phyloP scores from a whole-genome alignment of 768 basidiomycete species.

The Tulasnella sp. region DNA sequence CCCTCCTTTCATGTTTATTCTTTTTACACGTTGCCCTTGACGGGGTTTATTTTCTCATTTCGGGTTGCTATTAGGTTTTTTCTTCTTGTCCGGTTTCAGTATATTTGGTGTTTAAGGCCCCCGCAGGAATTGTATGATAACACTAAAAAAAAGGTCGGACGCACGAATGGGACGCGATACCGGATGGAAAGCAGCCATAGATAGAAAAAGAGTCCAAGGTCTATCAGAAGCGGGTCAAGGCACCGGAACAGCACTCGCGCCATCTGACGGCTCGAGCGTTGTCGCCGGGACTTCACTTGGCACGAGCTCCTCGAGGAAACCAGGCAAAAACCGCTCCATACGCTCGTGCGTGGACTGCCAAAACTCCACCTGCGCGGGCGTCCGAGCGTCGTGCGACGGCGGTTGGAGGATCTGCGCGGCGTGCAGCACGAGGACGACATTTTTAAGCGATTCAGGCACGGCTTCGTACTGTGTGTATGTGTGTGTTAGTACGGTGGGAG shows the following conservation, averaged over 20 bases:
- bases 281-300: too few relatives aligned
- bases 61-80: too few relatives aligned
- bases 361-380: constrained; percentile 40
- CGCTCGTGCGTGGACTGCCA: constrained; percentile 81
- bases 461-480: constrained; percentile 68
- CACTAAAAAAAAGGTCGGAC: too few relatives aligned
- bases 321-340: constrained; percentile 83
- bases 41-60: too few relatives aligned
- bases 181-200: background rate
- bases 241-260: background rate
- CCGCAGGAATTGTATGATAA: too few relatives aligned
- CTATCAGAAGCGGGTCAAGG: background rate
- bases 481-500: background rate
- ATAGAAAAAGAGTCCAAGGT: background rate
- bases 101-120: too few relatives aligned
- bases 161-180: background rate
- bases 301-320: constrained; percentile 67
- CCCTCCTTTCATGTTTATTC: too few relatives aligned
- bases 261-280: background rate
- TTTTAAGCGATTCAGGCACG: constrained; percentile 91
- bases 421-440: constrained; percentile 92
- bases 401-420: constrained; percentile 74
- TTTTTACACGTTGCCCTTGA: too few relatives aligned
- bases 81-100: too few relatives aligned
- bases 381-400: constrained; percentile 31